Conservation (phyloP, 1,139 yeast genomes). For the Debaryomyces sp. region DNA sequence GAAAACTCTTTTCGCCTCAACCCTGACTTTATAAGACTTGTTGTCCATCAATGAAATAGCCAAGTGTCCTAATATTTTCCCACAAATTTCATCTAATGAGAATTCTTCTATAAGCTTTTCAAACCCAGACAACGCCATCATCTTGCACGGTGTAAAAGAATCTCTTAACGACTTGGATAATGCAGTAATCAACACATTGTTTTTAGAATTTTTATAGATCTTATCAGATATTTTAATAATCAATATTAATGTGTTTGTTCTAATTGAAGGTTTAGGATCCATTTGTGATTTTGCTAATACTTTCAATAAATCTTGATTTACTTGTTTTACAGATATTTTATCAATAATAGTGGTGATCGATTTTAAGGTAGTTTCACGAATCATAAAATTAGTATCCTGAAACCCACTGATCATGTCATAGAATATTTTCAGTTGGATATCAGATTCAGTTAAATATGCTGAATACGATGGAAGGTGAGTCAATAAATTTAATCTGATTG, state of each 20-base stretch:
- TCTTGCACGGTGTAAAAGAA: conserved; percentile 72
- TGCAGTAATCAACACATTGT: conserved; percentile 83
- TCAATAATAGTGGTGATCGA: conserved; percentile 67
- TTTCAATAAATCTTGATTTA: conserved; percentile 83
- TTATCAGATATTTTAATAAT: conserved; percentile 70
- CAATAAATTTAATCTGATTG: conserved; percentile 70
- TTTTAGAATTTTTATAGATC: conserved; percentile 60
- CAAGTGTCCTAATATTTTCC: conserved; percentile 80
- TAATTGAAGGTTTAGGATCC: conserved; percentile 79
- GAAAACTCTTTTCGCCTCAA: conserved; percentile 70
- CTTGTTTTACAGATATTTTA: conserved; percentile 74
- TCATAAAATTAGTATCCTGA: conserved; percentile 77
- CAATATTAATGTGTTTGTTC: conserved; percentile 83
- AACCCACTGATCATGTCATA: conserved; percentile 74
- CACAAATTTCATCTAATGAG: conserved; percentile 75
- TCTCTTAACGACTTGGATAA: conserved; percentile 83
- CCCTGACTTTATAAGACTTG: conserved; percentile 64
- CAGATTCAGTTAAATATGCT: conserved; percentile 54
- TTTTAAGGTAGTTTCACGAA: conserved; percentile 80
- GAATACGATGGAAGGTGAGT: conserved; percentile 62
- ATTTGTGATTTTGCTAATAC: conserved; percentile 85
- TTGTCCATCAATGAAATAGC: conserved; percentile 83
- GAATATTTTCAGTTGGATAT: conserved; percentile 72
- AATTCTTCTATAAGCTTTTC: conserved; percentile 66
- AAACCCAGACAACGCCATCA: conserved; percentile 79